Percentiles rank a stretch among this genome's conserved stretches.
Evolutionary conservation across 176 grass and related monocot species (phyloP).

Genomic region (Ananas comosus): DNA sequence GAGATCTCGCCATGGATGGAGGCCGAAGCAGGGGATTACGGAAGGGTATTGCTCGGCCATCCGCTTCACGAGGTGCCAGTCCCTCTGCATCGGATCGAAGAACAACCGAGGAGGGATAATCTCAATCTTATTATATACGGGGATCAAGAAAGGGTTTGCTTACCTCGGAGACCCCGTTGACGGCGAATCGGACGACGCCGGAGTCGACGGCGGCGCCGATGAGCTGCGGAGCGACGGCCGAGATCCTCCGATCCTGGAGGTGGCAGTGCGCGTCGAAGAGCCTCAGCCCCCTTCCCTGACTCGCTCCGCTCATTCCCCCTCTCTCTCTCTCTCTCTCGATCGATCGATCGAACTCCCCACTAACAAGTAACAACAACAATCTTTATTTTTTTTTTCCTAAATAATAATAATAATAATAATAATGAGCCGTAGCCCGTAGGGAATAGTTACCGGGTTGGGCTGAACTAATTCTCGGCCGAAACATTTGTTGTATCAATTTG

Average conservation of each 20-base stretch:
- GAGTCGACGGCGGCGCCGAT: slow-evolving; percentile 46
- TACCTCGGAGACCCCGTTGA: slow-evolving; percentile 72
- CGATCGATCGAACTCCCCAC: slow-evolving; percentile 11
- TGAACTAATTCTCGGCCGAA: no score
- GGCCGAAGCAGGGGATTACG: slow-evolving; percentile 71
- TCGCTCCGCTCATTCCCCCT: background rate
- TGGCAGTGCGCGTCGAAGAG: slow-evolving; percentile 91
- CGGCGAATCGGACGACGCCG: slow-evolving; percentile 55
- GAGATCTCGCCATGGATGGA: slow-evolving; percentile 59
- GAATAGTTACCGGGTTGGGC: no score
- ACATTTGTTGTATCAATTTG: no score
- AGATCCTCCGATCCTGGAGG: slow-evolving; percentile 67
- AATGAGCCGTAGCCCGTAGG: no score
- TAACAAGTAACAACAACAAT: background rate
- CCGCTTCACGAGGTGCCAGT: slow-evolving; percentile 73
- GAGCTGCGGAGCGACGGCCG: slow-evolving; percentile 37
- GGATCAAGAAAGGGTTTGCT: background rate
- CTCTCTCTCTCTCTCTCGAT: background rate
- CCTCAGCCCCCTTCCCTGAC: slow-evolving; percentile 15
- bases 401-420: no score
- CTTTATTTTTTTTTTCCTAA: background rate
- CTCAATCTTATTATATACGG: no score
- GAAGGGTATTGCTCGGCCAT: slow-evolving; percentile 60
- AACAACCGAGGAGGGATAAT: no score
- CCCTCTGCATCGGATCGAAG: slow-evolving; percentile 32